These are phyloP conservation scores for Aspergillus sclerotiicarbonarius DNA, from an alignment of 495 filamentous ascomycete genomes.

Conservation along the genomic window DNA sequence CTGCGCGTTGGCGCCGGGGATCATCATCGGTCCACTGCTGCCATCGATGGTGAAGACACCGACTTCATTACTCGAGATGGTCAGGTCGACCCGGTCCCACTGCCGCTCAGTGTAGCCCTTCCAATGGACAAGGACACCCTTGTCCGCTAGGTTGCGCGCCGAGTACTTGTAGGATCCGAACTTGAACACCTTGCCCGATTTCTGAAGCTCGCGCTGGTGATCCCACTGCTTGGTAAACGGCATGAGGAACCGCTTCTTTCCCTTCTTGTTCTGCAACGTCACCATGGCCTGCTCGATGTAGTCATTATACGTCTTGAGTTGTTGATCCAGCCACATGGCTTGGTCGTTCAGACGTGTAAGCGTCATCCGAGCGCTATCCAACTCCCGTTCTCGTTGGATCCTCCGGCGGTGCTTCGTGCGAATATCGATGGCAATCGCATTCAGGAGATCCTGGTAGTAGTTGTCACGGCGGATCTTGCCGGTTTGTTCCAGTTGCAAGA, in stretches of 20 bases:
- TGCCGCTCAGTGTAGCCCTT: conserved; percentile 79
- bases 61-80: conserved; percentile 90
- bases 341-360: conserved; percentile 85
- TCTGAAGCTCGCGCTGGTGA: conserved; percentile 91
- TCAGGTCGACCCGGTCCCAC: conserved; percentile 89
- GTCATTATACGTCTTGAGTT: conserved; percentile 96
- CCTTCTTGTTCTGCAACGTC: conserved; percentile 97
- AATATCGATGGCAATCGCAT: conserved; percentile 95
- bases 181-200: conserved; percentile 86
- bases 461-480: conserved; percentile 89
- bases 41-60: conserved; percentile 93
- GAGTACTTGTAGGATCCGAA: conserved; percentile 98
- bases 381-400: conserved; percentile 83
- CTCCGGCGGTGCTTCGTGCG: conserved; percentile 91
- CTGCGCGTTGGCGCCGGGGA: conserved; percentile 87
- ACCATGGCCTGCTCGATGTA: conserved; percentile 99
- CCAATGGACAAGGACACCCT: conserved; percentile 89
- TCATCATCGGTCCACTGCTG: conserved; percentile 88
- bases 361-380: conserved; percentile 84
- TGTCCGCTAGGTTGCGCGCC: conserved; percentile 82
- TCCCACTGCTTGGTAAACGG: conserved; percentile 99
- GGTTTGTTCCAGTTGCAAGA: conserved; percentile 78
- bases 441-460: conserved; percentile 93
- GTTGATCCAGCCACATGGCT: conserved; percentile 85
- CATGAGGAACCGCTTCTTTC: conserved; percentile 90